Conservation (phyloP, 352 stramenopile genomes). For the Globisporangium iwayamae region DNA sequence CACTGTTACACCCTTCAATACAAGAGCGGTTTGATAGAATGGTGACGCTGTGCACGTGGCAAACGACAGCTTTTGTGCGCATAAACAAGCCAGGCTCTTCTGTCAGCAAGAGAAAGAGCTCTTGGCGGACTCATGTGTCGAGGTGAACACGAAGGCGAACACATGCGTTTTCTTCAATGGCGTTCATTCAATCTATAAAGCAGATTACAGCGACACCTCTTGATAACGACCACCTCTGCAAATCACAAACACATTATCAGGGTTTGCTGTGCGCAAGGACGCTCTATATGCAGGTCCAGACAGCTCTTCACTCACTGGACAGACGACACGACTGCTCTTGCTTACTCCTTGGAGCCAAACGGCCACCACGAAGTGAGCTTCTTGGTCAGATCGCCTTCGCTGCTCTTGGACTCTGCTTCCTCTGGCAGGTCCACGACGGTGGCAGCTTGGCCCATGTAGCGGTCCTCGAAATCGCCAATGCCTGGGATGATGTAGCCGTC, state of each 20-base stretch:
- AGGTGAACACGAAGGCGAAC: too few relatives aligned
- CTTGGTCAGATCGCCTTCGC: constrained; percentile 35
- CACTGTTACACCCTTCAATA: constrained; percentile 9
- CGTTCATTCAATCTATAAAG: too few relatives aligned
- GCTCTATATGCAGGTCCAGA: neutral
- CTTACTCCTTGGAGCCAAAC: constrained; percentile 20
- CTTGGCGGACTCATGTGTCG: neutral
- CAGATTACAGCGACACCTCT: too few relatives aligned
- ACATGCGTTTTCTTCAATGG: neutral
- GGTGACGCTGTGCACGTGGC: constrained; percentile 9
- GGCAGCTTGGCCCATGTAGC: constrained; percentile 48
- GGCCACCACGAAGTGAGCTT: constrained; percentile 42
- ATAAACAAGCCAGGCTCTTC: neutral
- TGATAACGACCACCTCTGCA: too few relatives aligned
- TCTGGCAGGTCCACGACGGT: constrained; percentile 29
- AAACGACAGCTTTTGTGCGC: neutral
- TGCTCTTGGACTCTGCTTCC: constrained; percentile 25
- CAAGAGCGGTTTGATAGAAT: neutral
- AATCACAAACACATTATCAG: too few relatives aligned
- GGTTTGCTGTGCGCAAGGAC: neutral
- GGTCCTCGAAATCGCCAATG: constrained; percentile 72
- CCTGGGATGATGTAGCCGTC: constrained; percentile 67
- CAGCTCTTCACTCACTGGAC: neutral
- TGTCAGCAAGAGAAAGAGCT: neutral
- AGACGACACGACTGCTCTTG: neutral